phyloP scores from a whole-genome alignment of 2,329 filamentous ascomycete species.

The Alternaria sp. region DNA sequence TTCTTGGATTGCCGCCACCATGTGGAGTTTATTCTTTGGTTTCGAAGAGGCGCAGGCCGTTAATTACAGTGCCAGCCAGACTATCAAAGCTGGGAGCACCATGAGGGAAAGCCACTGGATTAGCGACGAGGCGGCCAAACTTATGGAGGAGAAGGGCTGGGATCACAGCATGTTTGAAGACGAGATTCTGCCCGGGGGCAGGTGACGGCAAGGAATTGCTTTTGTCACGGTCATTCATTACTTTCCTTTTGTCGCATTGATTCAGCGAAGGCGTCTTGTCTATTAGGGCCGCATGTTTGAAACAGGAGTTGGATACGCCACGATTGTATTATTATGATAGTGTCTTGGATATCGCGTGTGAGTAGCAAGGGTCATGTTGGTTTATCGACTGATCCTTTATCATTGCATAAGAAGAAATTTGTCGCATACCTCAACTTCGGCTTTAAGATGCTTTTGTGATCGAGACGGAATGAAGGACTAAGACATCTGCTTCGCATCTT shows the following conservation, averaged over 20 bases:
- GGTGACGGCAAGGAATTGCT: not conserved
- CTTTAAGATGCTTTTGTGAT: not conserved
- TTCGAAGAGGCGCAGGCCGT: constrained; percentile 9
- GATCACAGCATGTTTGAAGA: constrained; percentile 37
- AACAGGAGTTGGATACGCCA: constrained; percentile 3
- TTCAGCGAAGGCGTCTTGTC: constrained; percentile 22
- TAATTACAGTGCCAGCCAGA: not conserved
- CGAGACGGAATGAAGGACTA: not conserved
- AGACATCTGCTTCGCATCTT: not conserved
- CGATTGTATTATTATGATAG: constrained; percentile 5
- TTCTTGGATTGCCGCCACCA: constrained; percentile 23
- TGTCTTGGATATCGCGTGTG: constrained; percentile 6
- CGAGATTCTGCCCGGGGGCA: constrained; percentile 16
- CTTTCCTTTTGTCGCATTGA: constrained; percentile 11
- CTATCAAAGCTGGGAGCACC: constrained; percentile 1
- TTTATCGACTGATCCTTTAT: not conserved
- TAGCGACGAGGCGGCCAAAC: constrained; percentile 13
- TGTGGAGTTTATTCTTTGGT: constrained; percentile 15
- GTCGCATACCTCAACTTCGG: not conserved
- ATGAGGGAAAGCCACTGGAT: constrained; percentile 3
- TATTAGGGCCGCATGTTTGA: not conserved
- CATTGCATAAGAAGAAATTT: not conserved
- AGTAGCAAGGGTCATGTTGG: not conserved
- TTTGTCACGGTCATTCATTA: not conserved
- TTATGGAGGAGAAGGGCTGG: constrained; percentile 24